Base-by-base conservation (phyloP, 495 filamentous ascomycete species). In the Rostrohypoxylon terebratum region DNA sequence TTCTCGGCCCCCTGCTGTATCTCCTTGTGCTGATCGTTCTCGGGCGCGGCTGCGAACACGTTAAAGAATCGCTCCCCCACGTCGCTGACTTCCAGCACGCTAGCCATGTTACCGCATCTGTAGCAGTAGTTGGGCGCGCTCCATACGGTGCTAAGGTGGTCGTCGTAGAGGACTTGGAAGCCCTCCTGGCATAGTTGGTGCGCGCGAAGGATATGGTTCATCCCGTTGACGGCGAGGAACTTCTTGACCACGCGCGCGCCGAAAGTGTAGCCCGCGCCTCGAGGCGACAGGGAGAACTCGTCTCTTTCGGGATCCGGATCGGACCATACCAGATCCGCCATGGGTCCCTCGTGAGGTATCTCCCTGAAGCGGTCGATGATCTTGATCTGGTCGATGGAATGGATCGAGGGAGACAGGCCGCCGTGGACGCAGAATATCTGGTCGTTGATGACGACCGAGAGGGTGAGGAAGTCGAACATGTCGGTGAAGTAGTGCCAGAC, bases 401-500 rank as follows among this genome's bases (percentile, higher is more conserved):
- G 96, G 72, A 99, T 98, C 4, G 93, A 96, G 0, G 96, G 96
- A 5, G 93, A 97, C 31, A 98, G 88, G 9, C 96, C 89, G 72
- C 96, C 96, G 79, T 99, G 96, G 5, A 99, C 96, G 79, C 96
- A 99, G 80, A 99, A 98, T 72, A 99, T 98, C 79, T 98, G 92
- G 79, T 99, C 91, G 81, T 98, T 96, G 77, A 99, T 98, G 66
- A 99, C 96, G 40, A 98, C 96, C 70, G 92, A 96, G 50, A 99
- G 83, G 2, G 95, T 97, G 59, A 99, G 87, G 77, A 95, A 99
- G 82, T 99, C 96, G 81, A 99, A 99, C 95, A 99, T 98, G 82
- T 99, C 96, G 59, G 96, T 99, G 75, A 99, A 99, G 80, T 98
- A 95, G 78, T 98, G 96, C 96, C 96, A 99, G 9, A 99, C 96